Evolutionary conservation across 371 early-diverging fungal genomes (phyloP).

Genomic region (Mortierella sp.): DNA sequence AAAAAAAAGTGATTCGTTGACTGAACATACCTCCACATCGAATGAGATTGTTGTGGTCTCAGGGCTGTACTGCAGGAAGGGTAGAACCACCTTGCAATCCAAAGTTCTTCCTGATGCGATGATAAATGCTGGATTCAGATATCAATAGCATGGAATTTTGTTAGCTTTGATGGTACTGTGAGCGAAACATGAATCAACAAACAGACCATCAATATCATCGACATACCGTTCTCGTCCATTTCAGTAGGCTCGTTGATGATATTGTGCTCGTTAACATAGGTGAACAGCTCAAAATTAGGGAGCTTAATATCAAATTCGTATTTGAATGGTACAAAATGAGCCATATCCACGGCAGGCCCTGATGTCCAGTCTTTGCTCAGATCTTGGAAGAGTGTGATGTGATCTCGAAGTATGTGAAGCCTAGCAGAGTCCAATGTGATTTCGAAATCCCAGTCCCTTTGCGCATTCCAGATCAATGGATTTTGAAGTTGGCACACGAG

Average conservation of each 20-base stretch:
- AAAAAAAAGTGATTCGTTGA: neutral
- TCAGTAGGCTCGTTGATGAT: conserved; percentile 83
- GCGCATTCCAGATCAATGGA: conserved; percentile 85
- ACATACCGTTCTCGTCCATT: conserved; percentile 80
- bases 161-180: no score
- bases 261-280: conserved; percentile 86
- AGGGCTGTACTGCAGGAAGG: conserved; percentile 71
- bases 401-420: conserved; percentile 81
- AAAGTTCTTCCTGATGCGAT: conserved; percentile 62
- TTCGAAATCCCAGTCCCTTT: conserved; percentile 73
- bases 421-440: conserved; percentile 56
- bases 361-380: conserved; percentile 79
- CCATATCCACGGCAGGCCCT: conserved; percentile 62
- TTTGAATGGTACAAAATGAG: conserved; percentile 77
- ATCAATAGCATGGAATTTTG: no score
- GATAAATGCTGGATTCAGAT: conserved; percentile 69
- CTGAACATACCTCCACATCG: conserved; percentile 59
- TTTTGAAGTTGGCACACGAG: conserved; percentile 67
- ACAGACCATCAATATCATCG: no score
- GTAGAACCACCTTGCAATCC: conserved; percentile 60
- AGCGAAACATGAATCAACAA: no score
- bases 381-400: conserved; percentile 84
- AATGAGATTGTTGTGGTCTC: conserved; percentile 67
- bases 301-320: conserved; percentile 69
- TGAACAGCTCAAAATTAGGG: conserved; percentile 64